Evolutionary conservation across 2,329 filamentous ascomycete genomes (phyloP).

Genomic region (Colletotrichum orchidophilum): DNA sequence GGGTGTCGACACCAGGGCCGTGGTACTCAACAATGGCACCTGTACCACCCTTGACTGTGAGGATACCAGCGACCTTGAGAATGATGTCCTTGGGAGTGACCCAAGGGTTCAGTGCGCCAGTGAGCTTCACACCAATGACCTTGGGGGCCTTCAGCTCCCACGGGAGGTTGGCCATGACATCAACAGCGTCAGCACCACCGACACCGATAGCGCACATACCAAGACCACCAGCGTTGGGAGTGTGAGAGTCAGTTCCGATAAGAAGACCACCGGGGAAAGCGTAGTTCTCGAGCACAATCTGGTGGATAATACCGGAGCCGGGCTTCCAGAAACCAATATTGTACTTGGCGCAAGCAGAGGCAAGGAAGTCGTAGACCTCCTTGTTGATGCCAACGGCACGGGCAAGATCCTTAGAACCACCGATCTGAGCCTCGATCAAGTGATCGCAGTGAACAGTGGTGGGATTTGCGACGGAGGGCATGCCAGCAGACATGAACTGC

Average conservation of each 20-base stretch:
- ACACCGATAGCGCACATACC: constrained; percentile 96
- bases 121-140: constrained; percentile 79
- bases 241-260: constrained; percentile 98
- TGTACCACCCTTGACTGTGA: constrained; percentile 83
- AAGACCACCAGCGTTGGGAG: constrained; percentile 94
- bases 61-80: constrained; percentile 79
- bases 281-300: constrained; percentile 98
- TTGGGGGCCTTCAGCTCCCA: constrained; percentile 65
- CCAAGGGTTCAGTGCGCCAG: constrained; percentile 77
- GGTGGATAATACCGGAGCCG: constrained; percentile 98
- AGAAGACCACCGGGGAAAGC: constrained; percentile 98
- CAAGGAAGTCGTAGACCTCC: constrained; percentile 91
- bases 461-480: constrained; percentile 24
- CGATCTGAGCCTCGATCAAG: constrained; percentile 18
- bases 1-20: constrained; percentile 70
- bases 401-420: constrained; percentile 14
- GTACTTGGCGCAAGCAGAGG: constrained; percentile 94
- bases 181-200: constrained; percentile 70
- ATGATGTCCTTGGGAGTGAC: constrained; percentile 78
- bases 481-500: constrained; percentile 33
- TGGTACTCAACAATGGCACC: constrained; percentile 74
- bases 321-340: constrained; percentile 99
- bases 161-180: constrained; percentile 21
- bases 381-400: constrained; percentile 7
- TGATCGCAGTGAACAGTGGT: constrained; percentile 33